A percentile compares a stretch with the other conserved stretches of the same genome.
These are phyloP conservation scores for Protomyces inouyei DNA, from an alignment of 1,139 yeast genomes.

Conservation along the genomic window DNA sequence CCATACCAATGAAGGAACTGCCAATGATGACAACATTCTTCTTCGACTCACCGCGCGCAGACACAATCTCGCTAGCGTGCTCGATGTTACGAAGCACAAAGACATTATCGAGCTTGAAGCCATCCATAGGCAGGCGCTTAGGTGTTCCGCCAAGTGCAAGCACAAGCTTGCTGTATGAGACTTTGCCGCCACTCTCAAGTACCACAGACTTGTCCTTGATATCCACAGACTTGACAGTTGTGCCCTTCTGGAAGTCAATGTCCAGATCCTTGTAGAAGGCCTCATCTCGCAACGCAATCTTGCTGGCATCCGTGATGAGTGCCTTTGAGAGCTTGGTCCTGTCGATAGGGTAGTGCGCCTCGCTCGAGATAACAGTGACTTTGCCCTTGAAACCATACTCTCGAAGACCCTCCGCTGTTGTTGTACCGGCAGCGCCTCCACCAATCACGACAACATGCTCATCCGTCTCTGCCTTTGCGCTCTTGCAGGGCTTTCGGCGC, in stretches of 20 bases:
- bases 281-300: conserved; percentile 25
- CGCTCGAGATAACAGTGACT: conserved; percentile 28
- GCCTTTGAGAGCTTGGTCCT: conserved; percentile 30
- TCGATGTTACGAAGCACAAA: conserved; percentile 27
- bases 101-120: conserved; percentile 28
- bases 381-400: conserved; percentile 26
- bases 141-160: conserved; percentile 31
- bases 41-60: conserved; percentile 26
- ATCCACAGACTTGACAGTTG: conserved; percentile 27
- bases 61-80: conserved; percentile 23
- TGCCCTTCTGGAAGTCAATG: conserved; percentile 21
- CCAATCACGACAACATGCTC: conserved; percentile 27
- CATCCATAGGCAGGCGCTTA: conserved; percentile 28
- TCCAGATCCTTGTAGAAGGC: conserved; percentile 28
- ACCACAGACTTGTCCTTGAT: conserved; percentile 17
- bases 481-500: conserved; percentile 11
- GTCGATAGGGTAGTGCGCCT: conserved; percentile 28
- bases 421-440: conserved; percentile 29
- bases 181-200: conserved; percentile 7
- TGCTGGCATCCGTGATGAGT: conserved; percentile 27
- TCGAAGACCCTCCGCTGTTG: conserved; percentile 26
- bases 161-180: conserved; percentile 25
- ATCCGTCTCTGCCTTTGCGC: conserved; percentile 8
- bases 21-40: conserved; percentile 30
- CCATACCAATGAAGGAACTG: conserved; percentile 30